A percentile compares a stretch with the other conserved stretches of the same genome.
Conservation (phyloP, 2,329 filamentous ascomycete species). For the Drechslerella stenobrocha region DNA sequence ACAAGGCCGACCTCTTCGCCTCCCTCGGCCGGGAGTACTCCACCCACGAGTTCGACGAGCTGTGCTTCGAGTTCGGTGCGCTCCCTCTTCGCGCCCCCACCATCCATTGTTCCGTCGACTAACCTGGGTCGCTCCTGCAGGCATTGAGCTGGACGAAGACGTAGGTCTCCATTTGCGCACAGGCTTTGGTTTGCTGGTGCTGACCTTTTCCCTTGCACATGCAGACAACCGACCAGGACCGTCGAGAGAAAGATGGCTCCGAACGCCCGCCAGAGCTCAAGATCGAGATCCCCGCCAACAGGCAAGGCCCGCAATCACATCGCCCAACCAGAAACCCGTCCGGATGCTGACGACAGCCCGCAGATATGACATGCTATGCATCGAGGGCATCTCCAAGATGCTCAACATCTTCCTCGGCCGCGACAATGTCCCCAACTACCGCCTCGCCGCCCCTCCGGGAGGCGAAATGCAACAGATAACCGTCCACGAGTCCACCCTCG, state of each 20-base stretch:
- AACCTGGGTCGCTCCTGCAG: constrained; percentile 53
- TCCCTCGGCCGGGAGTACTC: constrained; percentile 89
- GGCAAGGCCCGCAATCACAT: constrained; percentile 57
- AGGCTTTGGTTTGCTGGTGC: neutral
- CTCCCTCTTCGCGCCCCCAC: constrained; percentile 6
- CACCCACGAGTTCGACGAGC: constrained; percentile 90
- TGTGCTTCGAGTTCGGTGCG: constrained; percentile 94
- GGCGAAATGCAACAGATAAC: constrained; percentile 79
- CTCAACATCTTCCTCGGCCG: constrained; percentile 90
- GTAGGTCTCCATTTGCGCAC: constrained; percentile 54
- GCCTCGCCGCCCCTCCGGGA: constrained; percentile 69
- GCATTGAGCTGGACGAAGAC: constrained; percentile 95
- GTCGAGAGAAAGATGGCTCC: constrained; percentile 63
- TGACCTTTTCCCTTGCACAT: neutral
- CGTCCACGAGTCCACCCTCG: constrained; percentile 71
- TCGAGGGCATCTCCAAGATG: constrained; percentile 93
- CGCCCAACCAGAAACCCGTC: neutral
- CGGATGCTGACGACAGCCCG: neutral
- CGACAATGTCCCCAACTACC: constrained; percentile 75
- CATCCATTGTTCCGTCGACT: constrained; percentile 36
- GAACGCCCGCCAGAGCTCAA: constrained; percentile 91
- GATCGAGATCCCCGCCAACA: constrained; percentile 96
- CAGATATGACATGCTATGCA: constrained; percentile 86
- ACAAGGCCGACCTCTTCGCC: constrained; percentile 94
- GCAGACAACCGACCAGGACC: constrained; percentile 45